These are phyloP conservation scores for Cercospora sojina DNA, from an alignment of 2,329 filamentous ascomycete genomes.

Conservation along the genomic window DNA sequence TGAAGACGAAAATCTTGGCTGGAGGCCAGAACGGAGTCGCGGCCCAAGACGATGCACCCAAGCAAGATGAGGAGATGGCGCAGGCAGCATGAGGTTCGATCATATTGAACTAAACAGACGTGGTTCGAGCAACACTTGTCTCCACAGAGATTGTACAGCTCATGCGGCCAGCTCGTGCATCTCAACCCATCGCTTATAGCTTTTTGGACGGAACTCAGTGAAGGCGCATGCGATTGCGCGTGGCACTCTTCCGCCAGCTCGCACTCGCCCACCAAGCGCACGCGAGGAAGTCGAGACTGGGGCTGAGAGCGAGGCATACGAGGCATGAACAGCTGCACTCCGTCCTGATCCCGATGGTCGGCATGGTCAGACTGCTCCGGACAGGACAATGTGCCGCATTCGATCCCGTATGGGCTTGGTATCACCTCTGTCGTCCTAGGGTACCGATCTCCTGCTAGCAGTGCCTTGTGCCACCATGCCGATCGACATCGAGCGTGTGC, in stretches of 20 bases:
- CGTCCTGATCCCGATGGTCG: background rate
- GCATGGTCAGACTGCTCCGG: background rate
- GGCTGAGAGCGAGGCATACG: background rate
- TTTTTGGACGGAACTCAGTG: background rate
- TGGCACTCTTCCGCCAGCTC: background rate
- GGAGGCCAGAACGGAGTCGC: slow-evolving; percentile 30
- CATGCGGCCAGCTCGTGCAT: background rate
- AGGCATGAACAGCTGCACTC: background rate
- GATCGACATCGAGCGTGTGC: background rate
- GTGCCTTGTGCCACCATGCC: background rate
- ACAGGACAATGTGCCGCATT: background rate
- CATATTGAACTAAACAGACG: background rate
- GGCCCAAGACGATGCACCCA: slow-evolving; percentile 1
- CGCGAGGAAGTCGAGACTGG: background rate
- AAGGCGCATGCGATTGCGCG: background rate
- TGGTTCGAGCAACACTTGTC: background rate
- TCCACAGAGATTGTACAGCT: background rate
- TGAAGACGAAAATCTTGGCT: slow-evolving; percentile 36
- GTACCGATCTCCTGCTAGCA: background rate
- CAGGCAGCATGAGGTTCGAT: slow-evolving; percentile 13
- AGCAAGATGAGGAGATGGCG: slow-evolving; percentile 18
- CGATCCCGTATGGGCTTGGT: background rate
- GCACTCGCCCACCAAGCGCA: background rate
- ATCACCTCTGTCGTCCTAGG: background rate
- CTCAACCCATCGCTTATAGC: background rate